phyloP scores from a whole-genome alignment of 257 asterid species.

The Solanum bukasovii region DNA sequence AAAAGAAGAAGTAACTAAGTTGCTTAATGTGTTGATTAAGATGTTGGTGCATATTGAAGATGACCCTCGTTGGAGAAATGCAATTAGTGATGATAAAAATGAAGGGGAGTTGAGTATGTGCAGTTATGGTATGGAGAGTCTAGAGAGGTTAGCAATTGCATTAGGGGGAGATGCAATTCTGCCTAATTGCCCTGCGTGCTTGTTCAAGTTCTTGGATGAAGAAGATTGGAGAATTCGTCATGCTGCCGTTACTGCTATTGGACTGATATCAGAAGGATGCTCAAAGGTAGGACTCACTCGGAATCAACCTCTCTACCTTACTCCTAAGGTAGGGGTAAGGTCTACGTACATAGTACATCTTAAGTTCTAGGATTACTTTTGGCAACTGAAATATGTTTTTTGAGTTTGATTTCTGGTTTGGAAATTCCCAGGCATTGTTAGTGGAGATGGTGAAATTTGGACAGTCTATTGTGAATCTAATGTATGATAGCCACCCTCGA shows the following conservation, averaged over 20 bases:
- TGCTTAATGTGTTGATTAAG: neutral
- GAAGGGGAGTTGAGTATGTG: neutral
- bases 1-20: neutral
- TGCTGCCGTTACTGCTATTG: neutral
- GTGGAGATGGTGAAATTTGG: neutral
- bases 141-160: constrained; percentile 1
- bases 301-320: neutral
- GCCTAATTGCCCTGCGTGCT: neutral
- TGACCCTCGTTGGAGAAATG: neutral
- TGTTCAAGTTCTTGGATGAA: neutral
- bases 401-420: neutral
- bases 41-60: neutral
- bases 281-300: neutral
- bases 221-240: neutral
- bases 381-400: neutral
- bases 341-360: neutral
- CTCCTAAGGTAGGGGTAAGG: neutral
- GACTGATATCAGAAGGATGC: neutral
- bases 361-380: neutral
- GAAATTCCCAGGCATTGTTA: neutral
- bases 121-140: neutral
- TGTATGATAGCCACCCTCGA: neutral
- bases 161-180: neutral
- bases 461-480: neutral
- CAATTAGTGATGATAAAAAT: neutral